Evolutionary conservation across 129 eudicot species (phyloP).

Genomic region (Flaveria ramosissima): DNA sequence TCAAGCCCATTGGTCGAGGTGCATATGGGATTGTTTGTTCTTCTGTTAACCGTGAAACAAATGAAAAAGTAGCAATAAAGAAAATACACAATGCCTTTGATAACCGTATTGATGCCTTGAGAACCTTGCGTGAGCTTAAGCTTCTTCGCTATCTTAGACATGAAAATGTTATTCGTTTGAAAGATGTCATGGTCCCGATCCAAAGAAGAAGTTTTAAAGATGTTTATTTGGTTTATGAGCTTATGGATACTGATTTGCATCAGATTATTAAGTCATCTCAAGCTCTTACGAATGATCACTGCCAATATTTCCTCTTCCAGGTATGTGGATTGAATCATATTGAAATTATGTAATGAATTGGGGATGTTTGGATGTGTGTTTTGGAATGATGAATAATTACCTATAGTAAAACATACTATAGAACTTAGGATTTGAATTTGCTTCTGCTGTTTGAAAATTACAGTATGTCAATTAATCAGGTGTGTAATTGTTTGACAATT

Average conservation of each 20-base stretch:
- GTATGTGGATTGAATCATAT: conserved; percentile 32
- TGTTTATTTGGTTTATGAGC: conserved; percentile 79
- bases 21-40: conserved; percentile 84
- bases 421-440: not conserved
- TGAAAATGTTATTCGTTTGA: conserved; percentile 67
- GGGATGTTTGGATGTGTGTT: not conserved
- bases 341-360: not conserved
- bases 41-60: conserved; percentile 74
- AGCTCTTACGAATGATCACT: conserved; percentile 68
- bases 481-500: not conserved
- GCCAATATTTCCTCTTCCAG: conserved; percentile 81
- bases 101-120: conserved; percentile 70
- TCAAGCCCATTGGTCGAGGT: conserved; percentile 72
- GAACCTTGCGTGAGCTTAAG: conserved; percentile 74
- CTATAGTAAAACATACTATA: no score
- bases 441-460: not conserved
- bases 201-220: conserved; percentile 72
- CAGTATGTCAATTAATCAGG: not conserved
- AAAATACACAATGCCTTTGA: conserved; percentile 73
- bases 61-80: conserved; percentile 78
- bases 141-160: conserved; percentile 73
- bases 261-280: conserved; percentile 78
- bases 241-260: conserved; percentile 78
- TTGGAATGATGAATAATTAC: not conserved
- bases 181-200: conserved; percentile 73